Evolutionary conservation across 257 asterid genomes (phyloP), one percentile per base, ranked within the genome.

Genomic region (Asclepias syriaca): DNA sequence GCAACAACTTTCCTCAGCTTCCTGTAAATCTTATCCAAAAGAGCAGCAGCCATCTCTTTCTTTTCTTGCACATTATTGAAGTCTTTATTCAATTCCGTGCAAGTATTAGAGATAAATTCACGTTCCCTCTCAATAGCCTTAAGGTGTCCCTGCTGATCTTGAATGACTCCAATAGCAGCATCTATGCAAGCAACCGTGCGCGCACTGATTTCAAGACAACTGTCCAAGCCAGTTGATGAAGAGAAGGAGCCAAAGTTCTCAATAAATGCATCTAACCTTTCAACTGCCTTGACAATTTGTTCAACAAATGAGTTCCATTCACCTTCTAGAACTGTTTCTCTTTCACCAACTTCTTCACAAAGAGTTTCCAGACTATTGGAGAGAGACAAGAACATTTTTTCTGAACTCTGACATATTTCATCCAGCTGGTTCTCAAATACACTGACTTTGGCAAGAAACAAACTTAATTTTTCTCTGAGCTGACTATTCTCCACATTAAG

Each of bases 301-400:
- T 85, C 78, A 72, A 81, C 81, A 72, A 74, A 79, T 76, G 93
- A 82, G 66, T 80, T 85, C 96, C 91, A 84, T 70, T 88, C 89
- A 76, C 81, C 87, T 70, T 81, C 88, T 76, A 86, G 85, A 69
- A 68, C 16, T 48, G 75, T 58, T 73, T 82, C 90, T 79, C 86
- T 86, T 71, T 81, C 86, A 77, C 75, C 76, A 75, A 88, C 85
- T 81, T 85, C 93, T 72, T 78, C 77, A 46, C 80, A 82, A 79
- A 88, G 88, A 72, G 71, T 70, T 81, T 82, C 89, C 77, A 89
- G 77, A 81, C 84, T 82, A 80, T 68, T 80, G 75, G 87, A 83
- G 65, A 88, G 57, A 70, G 91, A 85, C 74, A 86, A 75, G 64
- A 78, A 82, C 82, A 75, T 81, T 75, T 81, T 88, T 77, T 81